Base-by-base conservation (phyloP, 2,329 filamentous ascomycete species). In the Hypoxylon sp. region DNA sequence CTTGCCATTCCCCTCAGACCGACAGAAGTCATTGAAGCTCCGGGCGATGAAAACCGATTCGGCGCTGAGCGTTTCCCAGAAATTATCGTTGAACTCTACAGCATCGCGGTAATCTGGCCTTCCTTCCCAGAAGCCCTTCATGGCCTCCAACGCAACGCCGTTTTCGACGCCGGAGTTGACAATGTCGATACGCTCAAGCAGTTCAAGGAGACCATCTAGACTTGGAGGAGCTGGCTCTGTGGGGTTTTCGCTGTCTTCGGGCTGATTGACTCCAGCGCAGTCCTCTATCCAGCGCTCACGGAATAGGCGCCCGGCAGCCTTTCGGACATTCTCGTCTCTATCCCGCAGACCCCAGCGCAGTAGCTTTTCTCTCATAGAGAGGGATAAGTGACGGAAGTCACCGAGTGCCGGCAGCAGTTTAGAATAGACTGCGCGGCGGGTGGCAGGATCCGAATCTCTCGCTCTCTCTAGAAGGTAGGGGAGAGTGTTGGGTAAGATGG, bases 201-300 rank as follows among this genome's bases (percentile, higher is more conserved):
- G 85, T 76, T 99, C 95, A 2, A 95, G 85, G 5, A 99, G 82
- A 0, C 91, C 93, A n/a, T 94, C 90, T 8, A 95, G 85, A 62
- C 85, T 94, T 0, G 91, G 91, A 1, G 85, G 84, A 1, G 86
- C 84, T 5, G 86, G 79, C 61, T 87, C 84, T 15, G 79, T 79
- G 4, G 84, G 83, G 49, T 84, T 84, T 28, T 85, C 85, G 8
- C 85, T 80, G 39, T 87, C 86, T 17, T 83, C 82, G 50, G 87
- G 85, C 37, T 89, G 85, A 6, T 84, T 81, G 1, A 86, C 83
- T 1, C 90, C 90, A 5, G 91, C 93, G 71, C 94, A 97, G 73
- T 98, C 93, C 74, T 98, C 94, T 64, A 99, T 94, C 95, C 95
- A 99, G n/a, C 93, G 88, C 74, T 97, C 94, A 64, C 91, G 89